A percentile compares a stretch with the other conserved stretches of the same genome.
Evolutionary conservation across 345 rosid genomes (phyloP).

Genomic region (Citrus unshiu): DNA sequence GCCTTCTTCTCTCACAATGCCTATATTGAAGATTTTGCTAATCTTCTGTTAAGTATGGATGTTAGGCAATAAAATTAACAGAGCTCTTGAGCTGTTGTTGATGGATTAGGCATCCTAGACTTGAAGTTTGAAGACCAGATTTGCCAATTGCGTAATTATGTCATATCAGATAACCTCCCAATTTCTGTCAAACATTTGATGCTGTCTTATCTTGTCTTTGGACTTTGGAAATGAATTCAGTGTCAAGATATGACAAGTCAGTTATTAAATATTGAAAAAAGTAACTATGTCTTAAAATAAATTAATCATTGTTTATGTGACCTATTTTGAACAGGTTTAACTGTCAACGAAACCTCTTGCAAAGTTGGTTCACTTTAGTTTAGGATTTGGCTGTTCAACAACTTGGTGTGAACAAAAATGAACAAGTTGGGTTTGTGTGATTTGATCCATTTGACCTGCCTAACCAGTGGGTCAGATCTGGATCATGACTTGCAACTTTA

Average conservation of each 20-base stretch:
- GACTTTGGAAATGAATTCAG: not conserved
- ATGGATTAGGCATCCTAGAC: not conserved
- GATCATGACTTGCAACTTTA: conserved; percentile 4
- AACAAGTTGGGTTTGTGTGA: not conserved
- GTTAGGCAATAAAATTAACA: not conserved
- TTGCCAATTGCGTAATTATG: conserved; percentile 14
- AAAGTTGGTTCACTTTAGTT: not conserved
- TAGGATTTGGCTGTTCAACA: not conserved
- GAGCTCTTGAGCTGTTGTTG: not conserved
- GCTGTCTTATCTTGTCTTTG: conserved; percentile 16
- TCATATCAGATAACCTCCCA: not conserved
- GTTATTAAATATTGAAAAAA: not conserved
- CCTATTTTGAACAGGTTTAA: not conserved
- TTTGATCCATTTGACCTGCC: conserved; percentile 6
- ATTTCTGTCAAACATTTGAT: not conserved
- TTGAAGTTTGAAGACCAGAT: not conserved
- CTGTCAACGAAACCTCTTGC: not conserved
- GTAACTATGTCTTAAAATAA: not conserved
- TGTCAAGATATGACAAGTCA: not conserved
- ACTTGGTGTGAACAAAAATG: not conserved
- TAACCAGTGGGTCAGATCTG: conserved; percentile 14
- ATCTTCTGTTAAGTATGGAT: not conserved
- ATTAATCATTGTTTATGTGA: not conserved
- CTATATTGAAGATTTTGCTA: not conserved
- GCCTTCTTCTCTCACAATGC: not conserved